phyloP scores from a whole-genome alignment of 2,329 filamentous ascomycete genomes.

The Cordyceps farinosa region DNA sequence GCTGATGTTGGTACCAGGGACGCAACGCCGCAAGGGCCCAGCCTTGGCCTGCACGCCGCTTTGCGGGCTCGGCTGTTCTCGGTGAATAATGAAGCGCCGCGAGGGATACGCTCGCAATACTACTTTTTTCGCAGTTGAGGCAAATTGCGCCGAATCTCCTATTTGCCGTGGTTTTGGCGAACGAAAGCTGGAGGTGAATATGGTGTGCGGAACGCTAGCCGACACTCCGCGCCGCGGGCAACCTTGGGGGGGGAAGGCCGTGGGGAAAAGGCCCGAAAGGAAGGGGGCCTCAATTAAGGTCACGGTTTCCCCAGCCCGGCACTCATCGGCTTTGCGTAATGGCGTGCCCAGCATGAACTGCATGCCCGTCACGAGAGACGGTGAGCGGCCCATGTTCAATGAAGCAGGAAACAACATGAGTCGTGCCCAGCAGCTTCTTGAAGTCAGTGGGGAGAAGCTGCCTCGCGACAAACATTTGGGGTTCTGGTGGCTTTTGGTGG shows the following conservation, averaged over 20 bases:
- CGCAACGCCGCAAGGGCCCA: not conserved
- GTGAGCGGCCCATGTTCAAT: not conserved
- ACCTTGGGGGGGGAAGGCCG: not conserved
- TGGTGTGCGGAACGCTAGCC: not conserved
- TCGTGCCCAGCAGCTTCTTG: not conserved
- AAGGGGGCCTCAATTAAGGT: not conserved
- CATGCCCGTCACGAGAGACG: not conserved
- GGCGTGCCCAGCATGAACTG: not conserved
- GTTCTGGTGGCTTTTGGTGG: not conserved
- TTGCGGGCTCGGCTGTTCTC: not conserved
- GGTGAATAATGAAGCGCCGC: conserved; percentile 1
- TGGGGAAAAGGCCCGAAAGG: conserved; percentile 17
- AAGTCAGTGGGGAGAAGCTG: not conserved
- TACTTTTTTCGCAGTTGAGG: not conserved
- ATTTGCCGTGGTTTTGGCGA: conserved; percentile 1
- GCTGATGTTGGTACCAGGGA: too few species aligned
- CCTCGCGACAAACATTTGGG: not conserved
- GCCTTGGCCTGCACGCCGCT: not conserved
- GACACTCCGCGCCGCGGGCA: conserved; percentile 10
- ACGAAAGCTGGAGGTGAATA: not conserved
- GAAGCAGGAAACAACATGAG: not conserved
- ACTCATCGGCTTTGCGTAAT: not conserved
- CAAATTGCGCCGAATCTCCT: not conserved
- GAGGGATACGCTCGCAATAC: not conserved
- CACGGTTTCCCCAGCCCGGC: not conserved